phyloP scores from a whole-genome alignment of 768 basidiomycete genomes.

The Lenzites betulinus region DNA sequence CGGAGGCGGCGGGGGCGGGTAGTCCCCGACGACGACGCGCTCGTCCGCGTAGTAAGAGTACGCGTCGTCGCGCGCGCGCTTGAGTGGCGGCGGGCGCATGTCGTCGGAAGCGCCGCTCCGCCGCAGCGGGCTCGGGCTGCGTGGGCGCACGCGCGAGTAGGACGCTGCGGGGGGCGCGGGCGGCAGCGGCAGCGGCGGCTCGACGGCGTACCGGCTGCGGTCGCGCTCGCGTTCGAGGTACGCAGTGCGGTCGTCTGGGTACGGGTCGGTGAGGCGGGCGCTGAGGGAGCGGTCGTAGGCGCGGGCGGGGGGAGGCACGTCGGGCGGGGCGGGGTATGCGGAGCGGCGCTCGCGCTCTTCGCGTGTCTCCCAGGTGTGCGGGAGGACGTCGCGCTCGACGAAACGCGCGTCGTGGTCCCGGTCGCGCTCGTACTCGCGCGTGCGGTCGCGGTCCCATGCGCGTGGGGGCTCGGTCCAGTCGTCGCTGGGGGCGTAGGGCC shows the following conservation, averaged over 20 bases:
- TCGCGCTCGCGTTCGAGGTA: conserved; percentile 24
- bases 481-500: conserved; percentile 13
- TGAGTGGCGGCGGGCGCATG: conserved; percentile 29
- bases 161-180: conserved; percentile 13
- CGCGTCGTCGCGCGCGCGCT: conserved; percentile 31
- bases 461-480: conserved; percentile 29
- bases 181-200: neutral
- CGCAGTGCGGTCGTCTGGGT: conserved; percentile 24
- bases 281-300: conserved; percentile 30
- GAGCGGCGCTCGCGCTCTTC: conserved; percentile 33
- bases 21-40: neutral
- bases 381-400: conserved; percentile 24
- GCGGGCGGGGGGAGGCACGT: conserved; percentile 12
- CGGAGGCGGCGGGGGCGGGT: conserved; percentile 11
- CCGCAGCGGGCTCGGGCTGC: conserved; percentile 31
- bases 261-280: conserved; percentile 27
- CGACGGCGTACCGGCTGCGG: neutral
- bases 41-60: conserved; percentile 23
- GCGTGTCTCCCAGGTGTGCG: conserved; percentile 31
- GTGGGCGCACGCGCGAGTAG: conserved; percentile 29
- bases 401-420: conserved; percentile 22
- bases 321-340: conserved; percentile 10
- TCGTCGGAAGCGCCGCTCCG: conserved; percentile 24
- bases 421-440: conserved; percentile 23
- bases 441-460: conserved; percentile 24